These are phyloP conservation scores for Epichloe amarillans DNA, from an alignment of 2,329 filamentous ascomycete genomes.

Conservation along the genomic window DNA sequence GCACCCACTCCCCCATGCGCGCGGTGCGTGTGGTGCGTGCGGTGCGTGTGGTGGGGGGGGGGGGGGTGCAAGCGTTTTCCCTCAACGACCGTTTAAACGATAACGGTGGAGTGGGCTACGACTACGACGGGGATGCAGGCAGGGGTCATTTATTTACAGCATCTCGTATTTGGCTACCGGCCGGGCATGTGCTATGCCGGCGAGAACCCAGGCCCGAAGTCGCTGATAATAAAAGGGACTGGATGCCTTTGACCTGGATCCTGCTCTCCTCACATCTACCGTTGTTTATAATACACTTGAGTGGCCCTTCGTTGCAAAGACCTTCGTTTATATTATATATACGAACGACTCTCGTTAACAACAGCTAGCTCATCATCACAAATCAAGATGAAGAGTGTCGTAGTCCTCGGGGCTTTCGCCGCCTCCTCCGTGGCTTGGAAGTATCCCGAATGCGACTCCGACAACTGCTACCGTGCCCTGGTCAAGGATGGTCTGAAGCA, in stretches of 20 bases:
- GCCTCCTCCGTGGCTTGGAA: slow-evolving; percentile 15
- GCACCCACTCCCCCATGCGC: neutral
- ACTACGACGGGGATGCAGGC: slow-evolving; percentile 5
- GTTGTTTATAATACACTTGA: neutral
- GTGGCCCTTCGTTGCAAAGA: slow-evolving; percentile 4
- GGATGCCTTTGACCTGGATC: neutral
- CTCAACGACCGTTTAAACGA: neutral
- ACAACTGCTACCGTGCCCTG: slow-evolving; percentile 25
- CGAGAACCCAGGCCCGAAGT: neutral
- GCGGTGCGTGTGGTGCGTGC: neutral
- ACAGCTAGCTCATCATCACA: neutral
- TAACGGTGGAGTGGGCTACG: neutral
- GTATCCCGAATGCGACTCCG: slow-evolving; percentile 17
- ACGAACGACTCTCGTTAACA: slow-evolving; percentile 13
- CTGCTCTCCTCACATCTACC: neutral
- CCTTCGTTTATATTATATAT: neutral
- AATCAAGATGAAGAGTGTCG: slow-evolving; percentile 20
- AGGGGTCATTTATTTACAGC: slow-evolving; percentile 7
- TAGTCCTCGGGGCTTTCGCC: slow-evolving; percentile 20
- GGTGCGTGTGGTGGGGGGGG: neutral
- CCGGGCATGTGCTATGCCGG: neutral
- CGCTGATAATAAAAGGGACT: slow-evolving; percentile 1
- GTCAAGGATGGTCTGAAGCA: slow-evolving; percentile 18
- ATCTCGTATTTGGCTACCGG: slow-evolving; percentile 9
- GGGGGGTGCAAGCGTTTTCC: neutral